Base-by-base conservation (phyloP, 371 early-diverging fungal genomes). In the Lichtheimia ornata region DNA sequence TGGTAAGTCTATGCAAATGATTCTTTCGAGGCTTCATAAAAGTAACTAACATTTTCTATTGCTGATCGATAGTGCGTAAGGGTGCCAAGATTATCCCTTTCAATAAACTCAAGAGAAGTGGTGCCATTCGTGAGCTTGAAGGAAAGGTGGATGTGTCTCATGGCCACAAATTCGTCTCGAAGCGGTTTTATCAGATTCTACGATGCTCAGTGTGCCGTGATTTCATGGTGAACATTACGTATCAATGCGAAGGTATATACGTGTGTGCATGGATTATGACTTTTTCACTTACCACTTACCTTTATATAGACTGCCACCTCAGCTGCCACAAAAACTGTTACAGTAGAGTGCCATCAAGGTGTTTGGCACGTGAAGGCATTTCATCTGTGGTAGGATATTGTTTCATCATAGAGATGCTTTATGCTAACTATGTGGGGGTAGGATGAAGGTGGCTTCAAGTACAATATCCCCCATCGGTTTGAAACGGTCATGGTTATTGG, bases 381-480 rank as follows among this genome's bases (percentile, higher is more conserved):
- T 12, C 89, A 85, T 30, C 69, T 66, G 35, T 35, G 56, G 80
- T 69, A 66, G 40, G 59, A n/a, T n/a, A 9, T 35, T 6, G 11
- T 35, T 11, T 35, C 2, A 6, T 35, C 11, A 0, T 35, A 11
- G 9, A 9, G 35, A 9, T 11, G 35, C 2, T 35, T 35, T 35
- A 59, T 7, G 5, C 2, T 6, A 30, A 35, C 2, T 67, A 80
- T 71, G 81, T 84, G 50, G 70, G 70, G 22, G 2, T 82, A 41
- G 14, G 85, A 88, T 57, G 85, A 84, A 61, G 88, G 90, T 20
- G 82, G 86, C 35, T 79, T 92, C 25, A 89, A 90, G 50, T 97
- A 98, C 75, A 86, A 90, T 56, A 97, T 98, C 64, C 95, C 96
- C 17, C 99, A 99, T 83, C 89, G 94, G 15, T 95, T 94, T 64